phyloP scores from a whole-genome alignment of 306 rosid genomes.

The Canavalia gladiata region DNA sequence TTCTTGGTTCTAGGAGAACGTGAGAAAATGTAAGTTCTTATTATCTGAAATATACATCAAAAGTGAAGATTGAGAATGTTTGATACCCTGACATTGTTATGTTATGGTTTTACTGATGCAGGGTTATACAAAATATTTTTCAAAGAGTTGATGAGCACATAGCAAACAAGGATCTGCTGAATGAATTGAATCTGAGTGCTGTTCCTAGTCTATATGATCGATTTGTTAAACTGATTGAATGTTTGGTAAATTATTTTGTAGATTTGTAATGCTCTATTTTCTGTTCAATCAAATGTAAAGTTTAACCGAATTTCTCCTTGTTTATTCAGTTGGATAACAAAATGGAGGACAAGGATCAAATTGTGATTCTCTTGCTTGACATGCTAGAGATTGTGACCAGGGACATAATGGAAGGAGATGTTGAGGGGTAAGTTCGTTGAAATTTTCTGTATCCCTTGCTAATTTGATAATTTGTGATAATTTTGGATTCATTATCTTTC shows the following conservation, averaged over 20 bases:
- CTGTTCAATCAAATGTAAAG: conserved; percentile 24
- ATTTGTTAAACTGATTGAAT: conserved; percentile 67
- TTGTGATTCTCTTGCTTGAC: conserved; percentile 91
- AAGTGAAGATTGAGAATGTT: conserved; percentile 29
- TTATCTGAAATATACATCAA: conserved; percentile 32
- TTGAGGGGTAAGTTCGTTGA: conserved; percentile 64
- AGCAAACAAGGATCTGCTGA: conserved; percentile 42
- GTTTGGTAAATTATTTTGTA: conserved; percentile 70
- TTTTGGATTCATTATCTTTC: conserved; percentile 43
- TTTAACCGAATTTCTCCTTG: conserved; percentile 39
- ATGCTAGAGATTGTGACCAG: conserved; percentile 95
- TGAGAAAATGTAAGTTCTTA: conserved; percentile 73
- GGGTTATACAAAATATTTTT: conserved; percentile 76
- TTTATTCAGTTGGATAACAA: conserved; percentile 67
- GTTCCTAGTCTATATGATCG: conserved; percentile 74
- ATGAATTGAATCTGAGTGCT: conserved; percentile 74
- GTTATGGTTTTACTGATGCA: conserved; percentile 56
- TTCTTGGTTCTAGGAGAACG: conserved; percentile 76
- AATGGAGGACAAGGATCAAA: conserved; percentile 76
- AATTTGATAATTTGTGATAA: conserved; percentile 26
- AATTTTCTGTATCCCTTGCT: conserved; percentile 16
- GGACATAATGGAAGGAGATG: conserved; percentile 88
- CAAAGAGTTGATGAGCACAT: conserved; percentile 68
- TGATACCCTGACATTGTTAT: conserved; percentile 41
- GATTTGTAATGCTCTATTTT: conserved; percentile 37